phyloP scores from a whole-genome alignment of 192 early-diverging fungal genomes.

The Umbelopsis sp. region DNA sequence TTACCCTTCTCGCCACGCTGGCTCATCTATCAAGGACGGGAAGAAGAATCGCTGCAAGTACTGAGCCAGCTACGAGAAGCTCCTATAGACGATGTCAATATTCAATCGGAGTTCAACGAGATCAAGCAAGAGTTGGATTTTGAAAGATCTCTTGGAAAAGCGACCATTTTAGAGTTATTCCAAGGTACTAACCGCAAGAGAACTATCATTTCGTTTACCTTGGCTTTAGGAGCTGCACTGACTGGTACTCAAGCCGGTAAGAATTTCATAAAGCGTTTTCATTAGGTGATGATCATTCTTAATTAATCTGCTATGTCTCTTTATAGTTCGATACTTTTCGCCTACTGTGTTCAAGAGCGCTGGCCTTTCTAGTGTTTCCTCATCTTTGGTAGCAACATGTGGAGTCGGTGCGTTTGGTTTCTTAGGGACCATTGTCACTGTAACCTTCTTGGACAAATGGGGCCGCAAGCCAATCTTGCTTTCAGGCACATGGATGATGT shows the following conservation, averaged over 20 bases:
- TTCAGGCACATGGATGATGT: slow-evolving; percentile 70
- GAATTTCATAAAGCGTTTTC: background rate
- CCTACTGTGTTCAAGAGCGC: slow-evolving; percentile 38
- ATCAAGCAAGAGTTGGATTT: slow-evolving; percentile 65
- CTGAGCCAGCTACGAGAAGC: slow-evolving; percentile 67
- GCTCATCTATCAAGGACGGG: slow-evolving; percentile 68
- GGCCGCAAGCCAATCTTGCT: slow-evolving; percentile 80
- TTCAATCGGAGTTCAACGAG: slow-evolving; percentile 64
- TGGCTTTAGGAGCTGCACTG: slow-evolving; percentile 42
- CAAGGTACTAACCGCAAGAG: slow-evolving; percentile 60
- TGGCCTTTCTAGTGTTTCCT: slow-evolving; percentile 22
- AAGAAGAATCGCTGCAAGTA: slow-evolving; percentile 71
- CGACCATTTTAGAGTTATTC: slow-evolving; percentile 62
- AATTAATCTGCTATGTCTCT: background rate
- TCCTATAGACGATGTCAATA: slow-evolving; percentile 49
- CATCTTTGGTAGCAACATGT: slow-evolving; percentile 39
- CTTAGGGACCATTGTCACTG: slow-evolving; percentile 36
- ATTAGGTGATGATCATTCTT: background rate
- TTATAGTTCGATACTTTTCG: slow-evolving; percentile 36
- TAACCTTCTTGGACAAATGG: slow-evolving; percentile 69
- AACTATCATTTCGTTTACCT: slow-evolving; percentile 60
- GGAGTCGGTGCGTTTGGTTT: slow-evolving; percentile 28
- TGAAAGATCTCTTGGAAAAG: slow-evolving; percentile 63
- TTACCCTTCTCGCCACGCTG: slow-evolving; percentile 89
- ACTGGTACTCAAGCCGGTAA: slow-evolving; percentile 30